Evolutionary conservation across 345 rosid genomes (phyloP), one percentile per base, ranked within the genome.

Genomic region (Odontarrhena argentea): DNA sequence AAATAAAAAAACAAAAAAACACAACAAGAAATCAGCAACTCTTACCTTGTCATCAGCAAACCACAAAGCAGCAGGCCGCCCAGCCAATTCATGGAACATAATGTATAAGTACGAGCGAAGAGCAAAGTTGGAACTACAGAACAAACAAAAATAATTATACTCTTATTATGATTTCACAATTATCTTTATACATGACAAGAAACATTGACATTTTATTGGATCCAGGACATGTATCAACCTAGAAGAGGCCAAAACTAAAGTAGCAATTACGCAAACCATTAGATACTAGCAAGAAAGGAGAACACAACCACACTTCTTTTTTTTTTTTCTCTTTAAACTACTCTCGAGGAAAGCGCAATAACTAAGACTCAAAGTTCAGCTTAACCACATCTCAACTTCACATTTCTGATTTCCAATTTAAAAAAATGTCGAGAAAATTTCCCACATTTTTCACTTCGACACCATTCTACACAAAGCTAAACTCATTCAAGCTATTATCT

Each of bases 61-160:
- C 81, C 85, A 69, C 95, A 89, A 84, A 11, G 85, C 73, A 76
- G 99, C 96, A 8, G 99, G 99, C 49, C 77, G 67, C 6, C 91
- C 97, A 54, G 86, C 91, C 68, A 94, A 42, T 71, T 88, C 86
- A 36, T 94, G 99, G 76, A 94, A 82, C 65, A 82, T 53, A 61
- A 94, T 73, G 77, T 94, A 94, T 30, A 94, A 75, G 70, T 91
- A 94, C 1, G 97, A 94, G 55, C 99, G 83, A 13, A 91, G 96
- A 15, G 99, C 99, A 73, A 85, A 94, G 77, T 84, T 79, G 45
- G 99, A 86, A 77, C 97, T 94, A 95, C 78, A 77, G 68, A 18
- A 62, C 11, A 58, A 44, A 70, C 13, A 60, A 11, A 36, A 25
- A 5, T 10, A 41, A 34, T 9, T 8, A 25, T 7, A 9, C 38